phyloP scores from a whole-genome alignment of 2,329 filamentous ascomycete species.

The Herpotrichia juniperi region DNA sequence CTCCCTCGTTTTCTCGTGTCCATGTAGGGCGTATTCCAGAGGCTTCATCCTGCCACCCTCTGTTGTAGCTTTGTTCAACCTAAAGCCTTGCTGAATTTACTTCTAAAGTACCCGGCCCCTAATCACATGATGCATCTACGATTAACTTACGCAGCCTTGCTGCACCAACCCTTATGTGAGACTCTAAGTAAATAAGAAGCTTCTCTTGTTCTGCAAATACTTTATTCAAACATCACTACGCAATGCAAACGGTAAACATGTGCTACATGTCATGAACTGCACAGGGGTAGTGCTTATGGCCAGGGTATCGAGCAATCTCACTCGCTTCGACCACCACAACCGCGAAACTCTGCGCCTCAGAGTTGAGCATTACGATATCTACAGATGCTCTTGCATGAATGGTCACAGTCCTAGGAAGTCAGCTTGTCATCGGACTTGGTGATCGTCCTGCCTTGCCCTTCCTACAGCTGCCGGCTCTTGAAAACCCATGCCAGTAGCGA shows the following conservation, averaged over 20 bases:
- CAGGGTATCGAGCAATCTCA: conserved; percentile 1
- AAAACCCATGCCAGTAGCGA: conserved; percentile 10
- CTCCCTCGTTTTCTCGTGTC: background rate
- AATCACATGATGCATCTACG: too few species aligned
- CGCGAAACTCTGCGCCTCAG: background rate
- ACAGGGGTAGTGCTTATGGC: conserved; percentile 8
- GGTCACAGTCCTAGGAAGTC: conserved; percentile 7
- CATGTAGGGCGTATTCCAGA: background rate
- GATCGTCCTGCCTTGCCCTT: conserved; percentile 10
- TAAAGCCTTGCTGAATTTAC: background rate
- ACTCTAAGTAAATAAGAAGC: background rate
- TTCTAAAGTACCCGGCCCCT: background rate
- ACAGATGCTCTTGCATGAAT: conserved; percentile 6
- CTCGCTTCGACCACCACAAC: conserved; percentile 8
- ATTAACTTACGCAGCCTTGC: background rate
- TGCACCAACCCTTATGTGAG: background rate
- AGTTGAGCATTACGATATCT: conserved; percentile 3
- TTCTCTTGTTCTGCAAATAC: background rate
- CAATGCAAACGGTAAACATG: conserved; percentile 15
- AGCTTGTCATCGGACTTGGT: conserved; percentile 9
- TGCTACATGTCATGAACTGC: conserved; percentile 12
- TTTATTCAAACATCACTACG: conserved; percentile 12
- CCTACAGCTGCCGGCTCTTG: conserved; percentile 20
- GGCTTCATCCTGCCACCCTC: too few species aligned
- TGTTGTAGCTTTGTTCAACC: background rate